Base-by-base conservation (phyloP, 345 rosid genomes). In the Linum trigynum region DNA sequence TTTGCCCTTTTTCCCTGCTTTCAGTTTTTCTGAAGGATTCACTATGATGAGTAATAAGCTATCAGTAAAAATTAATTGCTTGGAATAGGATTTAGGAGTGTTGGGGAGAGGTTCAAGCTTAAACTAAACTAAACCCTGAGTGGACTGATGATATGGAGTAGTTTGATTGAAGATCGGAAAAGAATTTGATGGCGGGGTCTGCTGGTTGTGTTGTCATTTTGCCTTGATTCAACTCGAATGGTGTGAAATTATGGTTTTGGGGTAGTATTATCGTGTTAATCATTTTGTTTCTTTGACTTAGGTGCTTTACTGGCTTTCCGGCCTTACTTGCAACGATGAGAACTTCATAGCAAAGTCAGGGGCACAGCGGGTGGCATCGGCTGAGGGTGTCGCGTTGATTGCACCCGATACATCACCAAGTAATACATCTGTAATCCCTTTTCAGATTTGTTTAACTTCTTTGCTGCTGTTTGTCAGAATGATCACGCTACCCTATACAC, bases 241-340 rank as follows among this genome's bases (percentile, higher is more conserved):
- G 32, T 23, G 32, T 23, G 32, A 0, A 23, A 23, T 23, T 23
- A 0, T 23, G 4, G 14, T 58, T 8, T 40, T 10, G 3, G 38
- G 16, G 38, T 59, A 15, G 63, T 53, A 39, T 42, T n/a, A n/a
- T n/a, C n/a, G 63, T 7, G 37, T 51, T 69, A 67, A 0, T 23
- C 32, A 23, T 23, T 23, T 23, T 1, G 32, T 23, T 23, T 23
- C 72, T 64, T 62, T 15, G 70, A 66, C n/a, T n/a, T 65, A 94
- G 96, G 83, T 94, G 62, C 95, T 94, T 51, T 94, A 90, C 67
- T 90, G 94, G 94, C 87, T 94, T 9, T 88, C 97, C 53, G 96
- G 99, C 1, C 84, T 94, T 23, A 68, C 92, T 48, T 88, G 99
- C 81, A 81, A 84, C 0, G 96, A 90, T 60, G 99, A 94, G 84